Evolutionary conservation across 768 basidiomycete species (phyloP), one percentile per base, ranked within the genome.

Genomic region (Mycena maculata): DNA sequence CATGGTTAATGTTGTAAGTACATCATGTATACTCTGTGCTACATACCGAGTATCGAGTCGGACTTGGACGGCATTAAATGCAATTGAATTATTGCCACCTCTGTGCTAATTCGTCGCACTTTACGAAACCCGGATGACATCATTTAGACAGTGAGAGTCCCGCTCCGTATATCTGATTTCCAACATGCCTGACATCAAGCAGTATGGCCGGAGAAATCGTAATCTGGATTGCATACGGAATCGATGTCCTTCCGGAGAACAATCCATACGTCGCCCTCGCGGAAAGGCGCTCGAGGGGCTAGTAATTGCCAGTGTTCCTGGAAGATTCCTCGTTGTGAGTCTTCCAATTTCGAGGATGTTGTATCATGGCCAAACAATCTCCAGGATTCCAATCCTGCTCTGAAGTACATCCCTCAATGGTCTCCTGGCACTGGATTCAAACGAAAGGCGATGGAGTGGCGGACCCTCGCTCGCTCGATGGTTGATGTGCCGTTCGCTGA

Each of bases 381-480:
- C 5, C 44, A 64, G 50, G 60, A 61, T 52, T 33, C n/a, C 36
- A 49, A 57, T 20, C 65, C 60, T 1, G 41, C 33, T 71, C 69
- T 79, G 33, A 70, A 69, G 31, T 68, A 78, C 30, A 61, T 80
- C 1, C 80, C 79, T 0, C 41, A 54, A 15, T 86, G 85, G 84
- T 38, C 85, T 8, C 84, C 85, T 27, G 86, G 85, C 0, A 79
- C 82, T 9, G 79, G 77, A 25, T 86, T 84, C 71, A 76, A 85
- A 65, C 76, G 73, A 39, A 77, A 75, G 49, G 84, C 84, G 2
- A 72, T 75, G 27, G 39, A 71, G 22, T 79, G 80, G 70, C 73
- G 75, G 22, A 72, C 71, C 18, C 69, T 78, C 13, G 75, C 77
- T 11, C 64, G 74, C 9, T 75, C 80, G 16, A 77, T 84, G 74